Evolutionary conservation across 2,329 filamentous ascomycete species (phyloP), one percentile per base, ranked within the genome.

Genomic region (Blastomyces silverae): DNA sequence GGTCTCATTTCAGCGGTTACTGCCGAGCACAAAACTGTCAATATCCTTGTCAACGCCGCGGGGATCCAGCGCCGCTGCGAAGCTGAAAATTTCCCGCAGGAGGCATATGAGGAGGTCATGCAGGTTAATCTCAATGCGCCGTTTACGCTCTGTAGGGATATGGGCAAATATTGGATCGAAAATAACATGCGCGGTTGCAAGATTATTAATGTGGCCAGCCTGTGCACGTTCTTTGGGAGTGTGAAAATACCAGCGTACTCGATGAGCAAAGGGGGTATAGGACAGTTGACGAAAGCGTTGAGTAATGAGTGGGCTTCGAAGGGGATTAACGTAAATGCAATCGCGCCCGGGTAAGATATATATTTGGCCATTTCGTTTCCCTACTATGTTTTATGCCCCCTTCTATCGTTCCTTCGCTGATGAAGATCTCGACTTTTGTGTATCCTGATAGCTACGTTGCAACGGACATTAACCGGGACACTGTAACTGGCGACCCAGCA

Each of bases 231-330:
- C 81, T 90, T 96, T 74, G 92, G 92, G 64, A 91, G 92, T 0
- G 82, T 96, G 69, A 95, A 89, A 0, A 90, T 96, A 1, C 91
- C 91, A 0, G 92, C 91, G 0, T 96, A 96, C 74, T 88, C 92
- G 0, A 90, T 91, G 0, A 87, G 85, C 67, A 96, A 96, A 78
- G 92, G 91, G 57, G 92, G 89, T 6, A 87, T 96, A 0, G 88
- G 86, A 13, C 91, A 96, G 79, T 77, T 95, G 66, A 94, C 90
- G 58, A 95, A 94, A 79, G 88, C 88, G 34, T 82, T 96, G 65
- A 86, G 87, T 60, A 96, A 96, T 73, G 90, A 95, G 79, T 96
- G 91, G 91, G 86, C 88, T 0, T 76, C 80, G 20, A 83, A 86
- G 72, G 91, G 91, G 2, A 83, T 96, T 66, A 90, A 84, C 0